A percentile compares a stretch with the other conserved stretches of the same genome.
phyloP scores from a whole-genome alignment of 345 rosid genomes.

The Gynandropsis gynandra region DNA sequence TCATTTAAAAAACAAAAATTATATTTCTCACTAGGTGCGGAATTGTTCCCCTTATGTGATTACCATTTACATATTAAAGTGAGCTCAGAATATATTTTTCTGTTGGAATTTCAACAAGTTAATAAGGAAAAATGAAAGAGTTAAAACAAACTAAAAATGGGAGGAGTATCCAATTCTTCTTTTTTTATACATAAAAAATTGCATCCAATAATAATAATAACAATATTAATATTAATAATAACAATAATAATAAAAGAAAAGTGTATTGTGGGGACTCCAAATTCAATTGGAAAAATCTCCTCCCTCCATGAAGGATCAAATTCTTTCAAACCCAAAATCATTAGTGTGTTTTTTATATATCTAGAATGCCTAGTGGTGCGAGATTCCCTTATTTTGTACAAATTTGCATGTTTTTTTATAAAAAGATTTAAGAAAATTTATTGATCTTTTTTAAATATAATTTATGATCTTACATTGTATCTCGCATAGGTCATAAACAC shows the following conservation, averaged over 20 bases:
- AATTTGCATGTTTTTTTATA: constrained; percentile 8
- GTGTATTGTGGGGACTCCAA: constrained; percentile 28
- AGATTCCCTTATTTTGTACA: constrained; percentile 21
- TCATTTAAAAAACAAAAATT: neutral
- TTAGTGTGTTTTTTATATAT: constrained; percentile 27
- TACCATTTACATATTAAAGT: constrained; percentile 19
- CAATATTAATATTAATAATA: constrained; percentile 8
- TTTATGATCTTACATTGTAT: no score
- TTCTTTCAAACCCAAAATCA: constrained; percentile 33
- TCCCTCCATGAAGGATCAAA: constrained; percentile 28
- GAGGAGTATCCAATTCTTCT: constrained; percentile 18
- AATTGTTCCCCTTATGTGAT: constrained; percentile 11
- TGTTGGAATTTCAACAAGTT: no score
- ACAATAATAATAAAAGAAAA: constrained; percentile 21
- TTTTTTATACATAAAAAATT: neutral
- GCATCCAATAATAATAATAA: neutral
- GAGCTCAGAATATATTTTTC: constrained; percentile 20
- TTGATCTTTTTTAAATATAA: no score
- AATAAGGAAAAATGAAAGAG: no score
- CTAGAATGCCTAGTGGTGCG: constrained; percentile 31
- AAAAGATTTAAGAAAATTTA: no score
- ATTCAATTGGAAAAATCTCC: constrained; percentile 25
- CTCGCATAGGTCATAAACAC: no score
- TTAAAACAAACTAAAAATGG: constrained; percentile 20
- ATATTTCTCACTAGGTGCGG: constrained; percentile 6